These are phyloP conservation scores for Paraglomus brasilianum DNA, from an alignment of 192 early-diverging fungal genomes.

Conservation along the genomic window DNA sequence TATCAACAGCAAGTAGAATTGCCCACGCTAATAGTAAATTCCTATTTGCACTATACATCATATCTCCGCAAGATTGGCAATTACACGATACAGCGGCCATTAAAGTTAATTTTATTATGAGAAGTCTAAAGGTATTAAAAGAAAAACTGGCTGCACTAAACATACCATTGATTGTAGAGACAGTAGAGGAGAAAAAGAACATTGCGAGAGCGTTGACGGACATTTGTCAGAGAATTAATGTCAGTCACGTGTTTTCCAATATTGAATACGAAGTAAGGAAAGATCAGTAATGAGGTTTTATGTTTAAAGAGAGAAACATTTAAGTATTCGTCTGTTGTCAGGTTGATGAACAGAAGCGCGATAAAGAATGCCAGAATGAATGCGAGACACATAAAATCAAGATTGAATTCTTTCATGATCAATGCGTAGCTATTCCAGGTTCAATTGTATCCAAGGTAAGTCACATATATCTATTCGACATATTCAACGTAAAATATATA, in stretches of 20 bases:
- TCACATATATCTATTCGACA: slow-evolving; percentile 27
- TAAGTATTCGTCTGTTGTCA: neutral
- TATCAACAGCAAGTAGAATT: slow-evolving; percentile 34
- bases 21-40: slow-evolving; percentile 18
- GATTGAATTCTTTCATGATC: slow-evolving; percentile 48
- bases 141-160: slow-evolving; percentile 34
- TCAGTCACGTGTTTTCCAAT: slow-evolving; percentile 52
- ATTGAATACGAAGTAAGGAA: slow-evolving; percentile 47
- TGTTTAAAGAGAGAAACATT: neutral
- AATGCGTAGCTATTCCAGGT: slow-evolving; percentile 56
- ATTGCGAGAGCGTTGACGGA: slow-evolving; percentile 43
- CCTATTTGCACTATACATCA: slow-evolving; percentile 52
- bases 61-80: slow-evolving; percentile 54
- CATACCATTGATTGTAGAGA: slow-evolving; percentile 52
- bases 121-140: slow-evolving; percentile 44
- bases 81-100: slow-evolving; percentile 53
- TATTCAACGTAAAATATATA: no score
- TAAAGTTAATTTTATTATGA: slow-evolving; percentile 53
- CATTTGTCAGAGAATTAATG: slow-evolving; percentile 31
- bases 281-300: neutral
- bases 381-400: slow-evolving; percentile 26
- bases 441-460: slow-evolving; percentile 48
- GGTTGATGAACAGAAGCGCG: slow-evolving; percentile 49
- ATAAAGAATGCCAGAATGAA: slow-evolving; percentile 34
- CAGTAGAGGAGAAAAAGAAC: slow-evolving; percentile 25